Percentiles rank a stretch among this genome's conserved stretches.
Evolutionary conservation across 78 protist species (phyloP).

Genomic region (Dictyostelium brefeldianum): DNA sequence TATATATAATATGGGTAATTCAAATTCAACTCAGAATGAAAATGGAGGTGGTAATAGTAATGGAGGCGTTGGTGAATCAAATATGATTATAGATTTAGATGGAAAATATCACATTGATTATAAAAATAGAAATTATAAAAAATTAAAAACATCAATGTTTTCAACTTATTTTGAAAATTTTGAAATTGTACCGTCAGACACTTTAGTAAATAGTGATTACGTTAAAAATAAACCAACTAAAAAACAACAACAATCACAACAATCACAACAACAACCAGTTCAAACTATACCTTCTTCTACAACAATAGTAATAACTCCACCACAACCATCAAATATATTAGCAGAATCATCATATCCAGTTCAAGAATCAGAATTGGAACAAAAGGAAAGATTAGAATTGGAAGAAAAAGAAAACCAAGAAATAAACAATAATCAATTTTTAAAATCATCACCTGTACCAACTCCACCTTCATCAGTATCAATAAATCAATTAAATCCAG

Average conservation of each 20-base stretch:
- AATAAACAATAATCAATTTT: conserved; percentile 14
- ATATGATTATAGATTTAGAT: conserved; percentile 48
- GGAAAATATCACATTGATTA: conserved; percentile 56
- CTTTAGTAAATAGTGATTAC: conserved; percentile 32
- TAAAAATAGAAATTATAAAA: conserved; percentile 66
- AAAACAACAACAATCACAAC: neutral
- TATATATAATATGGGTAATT: conserved; percentile 9
- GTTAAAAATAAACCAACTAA: conserved; percentile 14
- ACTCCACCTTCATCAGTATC: conserved; percentile 51
- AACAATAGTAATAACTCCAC: conserved; percentile 9
- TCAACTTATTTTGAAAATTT: neutral
- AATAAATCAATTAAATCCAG: conserved; percentile 41
- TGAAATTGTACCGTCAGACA: conserved; percentile 35
- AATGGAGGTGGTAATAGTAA: neutral
- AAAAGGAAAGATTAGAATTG: neutral
- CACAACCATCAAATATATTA: neutral
- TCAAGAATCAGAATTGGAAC: neutral
- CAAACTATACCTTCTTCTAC: neutral
- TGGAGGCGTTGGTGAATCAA: neutral
- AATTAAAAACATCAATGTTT: conserved; percentile 41
- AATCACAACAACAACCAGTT: neutral
- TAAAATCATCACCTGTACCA: conserved; percentile 52
- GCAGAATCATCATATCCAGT: neutral
- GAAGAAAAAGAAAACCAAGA: conserved; percentile 11
- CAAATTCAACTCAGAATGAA: neutral